Base-by-base conservation (phyloP, 2,329 filamentous ascomycete species). In the Hypoxylon sp. region DNA sequence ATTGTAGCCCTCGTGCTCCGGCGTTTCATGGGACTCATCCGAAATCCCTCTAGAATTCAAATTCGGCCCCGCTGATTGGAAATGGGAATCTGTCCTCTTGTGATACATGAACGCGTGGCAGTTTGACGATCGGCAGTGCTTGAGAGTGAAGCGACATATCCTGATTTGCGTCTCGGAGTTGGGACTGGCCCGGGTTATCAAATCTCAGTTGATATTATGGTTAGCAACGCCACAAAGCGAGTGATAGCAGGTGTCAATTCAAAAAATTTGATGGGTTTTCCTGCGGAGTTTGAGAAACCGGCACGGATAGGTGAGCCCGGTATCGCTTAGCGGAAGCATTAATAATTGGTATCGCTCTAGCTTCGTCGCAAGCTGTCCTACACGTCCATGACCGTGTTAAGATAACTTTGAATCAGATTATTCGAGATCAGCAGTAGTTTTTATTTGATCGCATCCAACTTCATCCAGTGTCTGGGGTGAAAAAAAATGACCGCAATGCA, bases 11-110 rank as follows among this genome's bases (percentile, higher is more conserved):
- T 44, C 47, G 44, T 5, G n/a, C 33, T 68, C 61, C 22, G 26
- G 31, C 47, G 62, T 57, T 29, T 55, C 33, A 9, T 35, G 26
- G 29, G 58, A 51, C 17, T 54, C 44, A 58, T 68, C 58, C 37
- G 14, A 39, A 5, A 68, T 55, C 35, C 24, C 42, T 58, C 33
- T 53, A 14, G 47, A 33, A 51, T 37, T 52, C 29, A 44, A 33
- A 63, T 54, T 46, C 46, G 44, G 26, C 55, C 59, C 70, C 64
- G 46, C 53, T 59, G 57, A 48, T 33, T 59, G 64, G 35, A 22
- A 66, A 44, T 52, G n/a, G 37, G 54, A 42, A 47, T 63, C 33
- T 48, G 33, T 54, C 64, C 46, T 59, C 62, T 63, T 72, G 57
- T 59, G 63, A 53, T 51, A 46, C 53, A 69, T 69, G 37, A 66